Percentiles rank a stretch among this genome's conserved stretches.
Conservation (phyloP, 2,329 filamentous ascomycete species). For the Aspergillus ruber region DNA sequence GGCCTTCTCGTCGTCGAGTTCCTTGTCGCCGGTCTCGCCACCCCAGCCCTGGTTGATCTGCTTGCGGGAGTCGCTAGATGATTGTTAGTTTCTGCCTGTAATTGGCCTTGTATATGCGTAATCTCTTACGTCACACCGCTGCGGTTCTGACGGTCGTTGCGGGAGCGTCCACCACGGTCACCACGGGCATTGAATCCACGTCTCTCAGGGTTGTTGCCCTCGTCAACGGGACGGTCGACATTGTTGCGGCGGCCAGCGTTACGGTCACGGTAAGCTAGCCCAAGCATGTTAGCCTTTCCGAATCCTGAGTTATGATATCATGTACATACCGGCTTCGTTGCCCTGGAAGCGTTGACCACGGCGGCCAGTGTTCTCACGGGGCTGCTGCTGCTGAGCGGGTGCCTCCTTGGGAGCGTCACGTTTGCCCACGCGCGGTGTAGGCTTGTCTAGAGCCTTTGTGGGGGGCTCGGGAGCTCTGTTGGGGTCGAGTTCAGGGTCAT, state of each 20-base stretch:
- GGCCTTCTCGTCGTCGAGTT: constrained; percentile 85
- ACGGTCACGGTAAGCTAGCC: constrained; percentile 79
- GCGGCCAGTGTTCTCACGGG: constrained; percentile 38
- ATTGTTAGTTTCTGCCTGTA: constrained; percentile 11
- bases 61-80: constrained; percentile 38
- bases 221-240: constrained; percentile 71
- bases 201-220: constrained; percentile 46
- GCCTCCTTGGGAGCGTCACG: constrained; percentile 75
- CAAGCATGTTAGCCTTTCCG: not conserved
- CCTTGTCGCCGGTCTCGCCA: constrained; percentile 69
- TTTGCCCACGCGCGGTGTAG: constrained; percentile 69
- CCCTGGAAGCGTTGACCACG: constrained; percentile 53
- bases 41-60: constrained; percentile 79
- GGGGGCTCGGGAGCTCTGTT: constrained; percentile 72
- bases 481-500: constrained; percentile 63
- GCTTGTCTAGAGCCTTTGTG: constrained; percentile 85
- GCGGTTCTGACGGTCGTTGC: constrained; percentile 59
- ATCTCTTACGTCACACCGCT: constrained; percentile 52
- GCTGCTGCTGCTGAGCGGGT: constrained; percentile 38
- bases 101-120: not conserved
- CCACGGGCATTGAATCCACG: constrained; percentile 51
- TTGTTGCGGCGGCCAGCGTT: constrained; percentile 75
- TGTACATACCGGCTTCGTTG: constrained; percentile 77
- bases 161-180: constrained; percentile 51
- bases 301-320: not conserved